A percentile compares a stretch with the other conserved stretches of the same genome.
phyloP scores from a whole-genome alignment of 2,329 filamentous ascomycete genomes.

The Thielaviopsis musarum region DNA sequence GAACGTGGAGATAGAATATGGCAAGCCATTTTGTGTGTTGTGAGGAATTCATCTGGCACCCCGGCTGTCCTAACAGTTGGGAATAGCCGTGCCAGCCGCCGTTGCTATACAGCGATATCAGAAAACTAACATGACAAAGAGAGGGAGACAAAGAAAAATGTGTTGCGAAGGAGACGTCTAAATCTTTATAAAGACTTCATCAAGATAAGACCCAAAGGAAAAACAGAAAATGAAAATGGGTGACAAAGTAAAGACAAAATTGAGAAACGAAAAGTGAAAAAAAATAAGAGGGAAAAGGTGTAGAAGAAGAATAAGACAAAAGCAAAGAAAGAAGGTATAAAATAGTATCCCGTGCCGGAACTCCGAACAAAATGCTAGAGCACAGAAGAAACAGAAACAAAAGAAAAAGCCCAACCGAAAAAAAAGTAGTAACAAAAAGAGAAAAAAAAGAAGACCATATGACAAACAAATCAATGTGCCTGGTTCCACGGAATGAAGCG shows the following conservation, averaged over 20 bases:
- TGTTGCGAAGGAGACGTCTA: not conserved
- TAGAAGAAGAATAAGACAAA: not conserved
- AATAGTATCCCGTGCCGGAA: slow-evolving; percentile 3
- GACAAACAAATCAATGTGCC: not conserved
- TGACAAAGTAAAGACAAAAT: no score
- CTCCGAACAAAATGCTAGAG: slow-evolving; percentile 7
- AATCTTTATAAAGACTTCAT: not conserved
- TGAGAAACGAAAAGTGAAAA: no score
- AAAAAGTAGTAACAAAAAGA: not conserved
- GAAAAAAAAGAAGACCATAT: not conserved
- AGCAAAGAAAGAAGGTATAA: slow-evolving; percentile 2
- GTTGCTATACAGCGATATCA: not conserved
- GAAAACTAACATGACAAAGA: not conserved
- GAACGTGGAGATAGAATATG: not conserved
- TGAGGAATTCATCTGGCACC: no score
- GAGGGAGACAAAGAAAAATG: not conserved
- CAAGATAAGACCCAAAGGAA: not conserved
- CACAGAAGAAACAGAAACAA: slow-evolving; percentile 2
- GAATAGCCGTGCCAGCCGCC: no score
- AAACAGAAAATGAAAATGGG: not conserved
- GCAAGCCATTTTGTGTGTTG: not conserved
- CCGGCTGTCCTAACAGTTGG: no score
- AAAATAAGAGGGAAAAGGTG: no score
- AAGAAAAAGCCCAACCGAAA: not conserved
- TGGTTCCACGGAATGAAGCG: not conserved